These are phyloP conservation scores for Penstemon newberryi DNA, from an alignment of 257 asterid genomes.

Conservation along the genomic window DNA sequence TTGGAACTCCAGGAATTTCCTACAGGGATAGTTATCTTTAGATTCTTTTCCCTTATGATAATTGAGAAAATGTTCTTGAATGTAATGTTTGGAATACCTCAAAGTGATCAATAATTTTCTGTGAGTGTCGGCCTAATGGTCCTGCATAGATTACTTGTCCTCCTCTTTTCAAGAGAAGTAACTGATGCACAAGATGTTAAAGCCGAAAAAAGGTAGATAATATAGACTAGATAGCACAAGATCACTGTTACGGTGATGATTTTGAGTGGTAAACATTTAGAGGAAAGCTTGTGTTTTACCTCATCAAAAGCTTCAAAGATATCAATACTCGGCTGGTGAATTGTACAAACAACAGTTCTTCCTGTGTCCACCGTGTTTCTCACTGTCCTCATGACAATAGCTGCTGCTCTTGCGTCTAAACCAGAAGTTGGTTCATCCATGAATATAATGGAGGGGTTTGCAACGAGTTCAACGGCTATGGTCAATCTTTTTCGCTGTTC, in stretches of 20 bases:
- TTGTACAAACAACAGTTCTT: constrained; percentile 75
- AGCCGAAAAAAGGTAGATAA: background rate
- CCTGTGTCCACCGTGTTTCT: constrained; percentile 80
- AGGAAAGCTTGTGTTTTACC: constrained; percentile 26
- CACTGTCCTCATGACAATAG: constrained; percentile 76
- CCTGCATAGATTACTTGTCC: constrained; percentile 76
- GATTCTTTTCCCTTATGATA: background rate
- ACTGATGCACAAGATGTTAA: constrained; percentile 28
- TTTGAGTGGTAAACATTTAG: background rate
- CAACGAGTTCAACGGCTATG: constrained; percentile 75
- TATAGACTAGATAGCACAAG: background rate
- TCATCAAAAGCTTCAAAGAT: constrained; percentile 77
- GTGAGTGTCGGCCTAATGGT: constrained; percentile 61
- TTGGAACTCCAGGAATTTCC: constrained; percentile 63
- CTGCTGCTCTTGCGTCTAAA: constrained; percentile 75
- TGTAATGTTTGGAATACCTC: constrained; percentile 42
- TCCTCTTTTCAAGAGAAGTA: constrained; percentile 70
- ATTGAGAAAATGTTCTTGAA: background rate
- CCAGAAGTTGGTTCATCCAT: constrained; percentile 86
- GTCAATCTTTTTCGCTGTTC: constrained; percentile 72
- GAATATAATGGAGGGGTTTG: constrained; percentile 78
- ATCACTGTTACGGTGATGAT: background rate
- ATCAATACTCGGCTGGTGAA: constrained; percentile 78
- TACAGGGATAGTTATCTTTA: constrained; percentile 21
- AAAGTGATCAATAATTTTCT: constrained; percentile 55